These are phyloP conservation scores for Tephrocybe sp. DNA, from an alignment of 768 basidiomycete species.

Conservation along the genomic window DNA sequence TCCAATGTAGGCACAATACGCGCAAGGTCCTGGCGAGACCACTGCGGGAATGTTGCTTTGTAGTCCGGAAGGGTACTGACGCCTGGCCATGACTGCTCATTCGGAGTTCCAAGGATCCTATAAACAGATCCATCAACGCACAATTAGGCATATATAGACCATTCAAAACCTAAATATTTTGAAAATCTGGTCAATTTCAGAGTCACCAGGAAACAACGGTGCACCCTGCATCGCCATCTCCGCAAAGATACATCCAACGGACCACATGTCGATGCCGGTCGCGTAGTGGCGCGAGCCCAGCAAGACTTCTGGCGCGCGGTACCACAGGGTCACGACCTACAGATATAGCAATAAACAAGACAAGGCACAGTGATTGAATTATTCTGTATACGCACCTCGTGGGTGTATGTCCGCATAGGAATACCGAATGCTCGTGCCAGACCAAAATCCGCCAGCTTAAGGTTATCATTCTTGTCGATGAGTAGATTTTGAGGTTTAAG, in stretches of 20 bases:
- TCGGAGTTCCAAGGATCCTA: constrained; percentile 93
- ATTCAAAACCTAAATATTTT: constrained; percentile 86
- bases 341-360: not conserved
- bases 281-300: constrained; percentile 96
- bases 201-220: constrained; percentile 96
- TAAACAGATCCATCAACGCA: not conserved
- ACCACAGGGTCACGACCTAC: constrained; percentile 99
- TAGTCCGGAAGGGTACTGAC: constrained; percentile 89
- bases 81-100: constrained; percentile 90
- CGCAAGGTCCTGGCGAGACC: constrained; percentile 76
- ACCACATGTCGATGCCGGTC: constrained; percentile 99
- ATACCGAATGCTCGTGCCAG: constrained; percentile 97
- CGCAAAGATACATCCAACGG: constrained; percentile 98
- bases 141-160: not conserved
- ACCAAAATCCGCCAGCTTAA: constrained; percentile 97
- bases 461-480: constrained; percentile 85
- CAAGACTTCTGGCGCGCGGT: constrained; percentile 96
- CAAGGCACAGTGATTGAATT: constrained; percentile 2
- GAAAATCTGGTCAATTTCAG: constrained; percentile 99
- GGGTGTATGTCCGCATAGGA: constrained; percentile 98
- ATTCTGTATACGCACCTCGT: constrained; percentile 64
- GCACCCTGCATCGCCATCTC: constrained; percentile 95
- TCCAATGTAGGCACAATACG: constrained; percentile 71
- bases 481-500: constrained; percentile 96
- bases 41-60: constrained; percentile 96